Evolutionary conservation across 371 early-diverging fungal species (phyloP).

Genomic region (Circinella minor): DNA sequence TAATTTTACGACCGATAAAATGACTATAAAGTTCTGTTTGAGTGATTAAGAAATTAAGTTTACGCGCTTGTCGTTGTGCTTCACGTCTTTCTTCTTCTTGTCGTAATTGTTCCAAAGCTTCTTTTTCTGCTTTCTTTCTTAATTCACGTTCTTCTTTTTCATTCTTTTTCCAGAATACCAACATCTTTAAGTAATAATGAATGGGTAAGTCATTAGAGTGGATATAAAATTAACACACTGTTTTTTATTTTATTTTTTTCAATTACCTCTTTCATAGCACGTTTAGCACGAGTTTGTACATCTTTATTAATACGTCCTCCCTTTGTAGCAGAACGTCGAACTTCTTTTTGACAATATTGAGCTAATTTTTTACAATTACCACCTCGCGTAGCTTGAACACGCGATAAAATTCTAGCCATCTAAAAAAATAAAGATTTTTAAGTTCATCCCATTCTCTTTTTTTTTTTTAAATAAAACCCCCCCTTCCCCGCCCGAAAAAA

Average conservation of each 20-base stretch:
- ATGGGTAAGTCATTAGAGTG: too few relatives aligned
- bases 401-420: slow-evolving; percentile 61
- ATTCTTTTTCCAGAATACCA: slow-evolving; percentile 89
- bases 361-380: slow-evolving; percentile 68
- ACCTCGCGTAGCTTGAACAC: slow-evolving; percentile 53
- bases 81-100: slow-evolving; percentile 93
- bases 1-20: slow-evolving; percentile 89
- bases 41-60: slow-evolving; percentile 95
- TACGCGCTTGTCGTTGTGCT: slow-evolving; percentile 88
- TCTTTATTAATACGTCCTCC: slow-evolving; percentile 49
- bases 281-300: slow-evolving; percentile 48
- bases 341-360: slow-evolving; percentile 63
- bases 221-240: neutral
- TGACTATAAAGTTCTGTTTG: slow-evolving; percentile 98
- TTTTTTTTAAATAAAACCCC: too few relatives aligned
- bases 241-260: neutral
- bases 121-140: slow-evolving; percentile 90
- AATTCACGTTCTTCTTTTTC: slow-evolving; percentile 91
- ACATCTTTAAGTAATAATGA: slow-evolving; percentile 51
- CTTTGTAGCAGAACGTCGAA: slow-evolving; percentile 53
- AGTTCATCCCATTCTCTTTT: too few relatives aligned
- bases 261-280: slow-evolving; percentile 48
- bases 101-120: slow-evolving; percentile 80
- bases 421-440: slow-evolving; percentile 7
- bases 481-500: too few relatives aligned